These are phyloP conservation scores for Psilocybe sp. DNA, from an alignment of 768 basidiomycete genomes.

Conservation along the genomic window DNA sequence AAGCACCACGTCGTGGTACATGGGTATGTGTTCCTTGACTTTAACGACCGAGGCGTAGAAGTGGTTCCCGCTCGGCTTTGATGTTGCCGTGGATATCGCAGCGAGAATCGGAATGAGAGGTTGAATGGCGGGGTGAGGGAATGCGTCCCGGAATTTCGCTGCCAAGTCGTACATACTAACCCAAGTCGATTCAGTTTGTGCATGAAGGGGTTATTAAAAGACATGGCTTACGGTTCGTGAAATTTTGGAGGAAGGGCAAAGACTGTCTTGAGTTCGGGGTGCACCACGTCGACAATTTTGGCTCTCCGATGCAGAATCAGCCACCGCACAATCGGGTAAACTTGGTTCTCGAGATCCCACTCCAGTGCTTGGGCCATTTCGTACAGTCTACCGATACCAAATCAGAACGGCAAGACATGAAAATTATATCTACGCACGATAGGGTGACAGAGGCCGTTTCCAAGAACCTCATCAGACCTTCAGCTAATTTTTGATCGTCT, in stretches of 20 bases:
- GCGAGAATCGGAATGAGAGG: conserved; percentile 74
- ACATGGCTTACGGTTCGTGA: conserved; percentile 49
- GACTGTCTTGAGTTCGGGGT: conserved; percentile 74
- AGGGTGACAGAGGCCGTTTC: conserved; percentile 70
- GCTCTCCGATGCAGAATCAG: conserved; percentile 88
- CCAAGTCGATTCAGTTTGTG: background rate
- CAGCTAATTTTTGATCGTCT: conserved; percentile 66
- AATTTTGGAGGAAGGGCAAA: conserved; percentile 74
- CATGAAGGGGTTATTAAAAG: conserved; percentile 1
- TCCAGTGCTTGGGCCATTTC: conserved; percentile 81
- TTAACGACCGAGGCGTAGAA: conserved; percentile 81
- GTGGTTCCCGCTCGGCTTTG: conserved; percentile 63
- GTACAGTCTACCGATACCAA: conserved; percentile 46
- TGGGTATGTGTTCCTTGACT: conserved; percentile 59
- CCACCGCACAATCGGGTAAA: conserved; percentile 90
- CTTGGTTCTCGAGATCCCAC: conserved; percentile 79
- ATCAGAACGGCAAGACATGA: background rate
- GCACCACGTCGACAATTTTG: conserved; percentile 84
- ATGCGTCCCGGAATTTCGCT: conserved; percentile 57
- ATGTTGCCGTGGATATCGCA: conserved; percentile 65
- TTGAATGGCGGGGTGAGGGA: conserved; percentile 59
- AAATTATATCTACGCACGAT: conserved; percentile 51
- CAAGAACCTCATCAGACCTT: conserved; percentile 73
- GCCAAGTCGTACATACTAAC: conserved; percentile 42
- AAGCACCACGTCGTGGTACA: conserved; percentile 79